Base-by-base conservation (phyloP, 2,329 filamentous ascomycete species). In the Harringtonia aguacate region DNA sequence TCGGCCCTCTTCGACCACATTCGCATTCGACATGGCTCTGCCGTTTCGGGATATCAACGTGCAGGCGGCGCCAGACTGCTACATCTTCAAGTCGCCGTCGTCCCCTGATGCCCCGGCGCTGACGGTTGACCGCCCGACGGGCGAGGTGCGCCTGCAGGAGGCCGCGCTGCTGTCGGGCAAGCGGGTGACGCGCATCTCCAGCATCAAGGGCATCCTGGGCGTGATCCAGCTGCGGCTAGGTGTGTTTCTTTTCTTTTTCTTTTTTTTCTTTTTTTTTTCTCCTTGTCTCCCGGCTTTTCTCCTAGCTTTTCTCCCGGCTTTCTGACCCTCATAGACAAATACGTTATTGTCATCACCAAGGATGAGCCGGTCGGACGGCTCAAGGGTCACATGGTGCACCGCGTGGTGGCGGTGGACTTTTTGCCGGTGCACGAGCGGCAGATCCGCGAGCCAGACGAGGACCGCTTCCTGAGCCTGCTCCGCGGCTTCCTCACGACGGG, bases 41-140 rank as follows among this genome's bases (percentile, higher is more conserved):
- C 92, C 90, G 20, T 98, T 89, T 66, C 79, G 90, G 60, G 92
- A 98, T 70, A 94, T 97, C 70, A 98, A 97, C 64, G 80, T 98
- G 62, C 88, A 94, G 65, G 85, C 88, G 52, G 88, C 90, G 42
- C 74, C 86, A 56, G 86, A 90, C 56, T 84, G 92, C 60, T 98
- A 98, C 72, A 86, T 88, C 56, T 98, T 98, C 65, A 89, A 86
- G 33, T 98, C 92, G 24, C 92, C 92, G 24, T 97, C 92, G 1
- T 90, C 88, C 4, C 88, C 89, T 49, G 80, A 89, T 64, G 84
- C 89, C 24, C 87, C 86, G 14, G 86, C 87, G 10, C 73, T 98
- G 41, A 79, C 95, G 14, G 77, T 98, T 52, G 92, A 97, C 58
- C 79, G 92, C 43, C 92, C 92, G 10, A 92, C 88, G 14, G 92